Base-by-base conservation (phyloP, 1,284 basidiomycete species). In the Malassezia yamatoensis region DNA sequence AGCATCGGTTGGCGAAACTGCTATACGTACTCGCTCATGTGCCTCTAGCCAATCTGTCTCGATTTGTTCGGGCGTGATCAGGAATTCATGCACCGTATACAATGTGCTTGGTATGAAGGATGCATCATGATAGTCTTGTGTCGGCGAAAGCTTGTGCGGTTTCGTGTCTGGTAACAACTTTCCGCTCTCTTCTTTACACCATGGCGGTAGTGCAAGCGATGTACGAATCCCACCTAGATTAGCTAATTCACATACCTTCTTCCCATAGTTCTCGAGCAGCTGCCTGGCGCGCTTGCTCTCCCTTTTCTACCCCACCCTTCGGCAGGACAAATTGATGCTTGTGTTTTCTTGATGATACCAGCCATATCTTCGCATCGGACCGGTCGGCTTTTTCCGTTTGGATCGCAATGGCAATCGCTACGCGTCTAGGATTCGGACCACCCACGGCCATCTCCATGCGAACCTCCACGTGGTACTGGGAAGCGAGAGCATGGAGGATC, bases 281-380 rank as follows among this genome's bases (percentile, higher is more conserved):
- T 12, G 69, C 66, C 43, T 59, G 50, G 9, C 62, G 56, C 4
- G 58, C 59, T 15, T 24, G 29, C 52, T 72, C 70, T 35, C 65
- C 66, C 12, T 43, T 10, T 37, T 72, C 68, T n/a, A 72, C 54
- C 3, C 70, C 70, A 29, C 70, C 70, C 51, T 73, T 73, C 29
- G 70, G 70, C 13, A 73, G 54, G 1, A 73, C 70, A 21, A 21
- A 72, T 1, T 49, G 51, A 18, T 55, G 44, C 20, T 53, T 44
- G 35, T 73, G 70, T 53, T 73, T 73, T 15, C 70, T 59, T 12
- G 68, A 70, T 2, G 65, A 53, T 1, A 73, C 70, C 9, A 73
- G 58, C 40, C 62, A 66, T 40, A 73, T 52, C 0, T 39, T 40
- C 7, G 41, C 41, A 13, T 15, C 41, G 21, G 6, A 29, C 49